Conservation (phyloP, 2,329 filamentous ascomycete species). For the Cercospora janseana region DNA sequence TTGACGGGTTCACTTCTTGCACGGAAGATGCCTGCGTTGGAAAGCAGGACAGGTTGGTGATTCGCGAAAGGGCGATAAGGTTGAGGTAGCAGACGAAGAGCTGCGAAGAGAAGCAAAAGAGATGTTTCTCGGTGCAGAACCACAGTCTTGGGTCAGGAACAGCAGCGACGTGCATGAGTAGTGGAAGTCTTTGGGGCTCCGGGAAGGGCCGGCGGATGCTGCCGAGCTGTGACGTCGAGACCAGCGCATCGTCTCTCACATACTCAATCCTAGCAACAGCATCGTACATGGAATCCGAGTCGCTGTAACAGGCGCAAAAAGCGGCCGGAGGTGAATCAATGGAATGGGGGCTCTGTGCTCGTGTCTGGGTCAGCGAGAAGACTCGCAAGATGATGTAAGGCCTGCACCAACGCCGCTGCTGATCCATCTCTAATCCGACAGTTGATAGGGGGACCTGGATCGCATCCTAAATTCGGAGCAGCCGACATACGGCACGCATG, state of each 20-base stretch:
- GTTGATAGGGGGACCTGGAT: slow-evolving; percentile 45
- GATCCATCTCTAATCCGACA: not conserved
- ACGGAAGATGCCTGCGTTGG: not conserved
- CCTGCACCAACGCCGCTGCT: not conserved
- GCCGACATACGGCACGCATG: slow-evolving; percentile 47
- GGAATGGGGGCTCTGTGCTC: slow-evolving; percentile 15
- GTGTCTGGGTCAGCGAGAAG: slow-evolving; percentile 31
- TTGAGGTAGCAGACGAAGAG: too few species aligned
- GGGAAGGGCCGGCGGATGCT: too few species aligned
- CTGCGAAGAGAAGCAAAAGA: too few species aligned
- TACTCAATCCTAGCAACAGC: not conserved
- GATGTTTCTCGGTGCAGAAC: too few species aligned
- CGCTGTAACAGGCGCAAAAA: slow-evolving; percentile 3
- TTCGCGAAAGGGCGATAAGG: too few species aligned
- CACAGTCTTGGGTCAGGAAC: not conserved
- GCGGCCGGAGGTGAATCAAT: slow-evolving; percentile 4
- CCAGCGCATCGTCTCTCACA: not conserved
- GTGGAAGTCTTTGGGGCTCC: too few species aligned
- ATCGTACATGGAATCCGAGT: not conserved
- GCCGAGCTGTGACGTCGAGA: not conserved
- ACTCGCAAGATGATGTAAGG: slow-evolving; percentile 48
- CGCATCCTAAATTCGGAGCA: slow-evolving; percentile 48
- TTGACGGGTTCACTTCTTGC: not conserved
- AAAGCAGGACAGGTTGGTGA: not conserved
- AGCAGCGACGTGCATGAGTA: not conserved